Evolutionary conservation across 116 monocot species (phyloP).

Genomic region (Phalaenopsis hybrid): DNA sequence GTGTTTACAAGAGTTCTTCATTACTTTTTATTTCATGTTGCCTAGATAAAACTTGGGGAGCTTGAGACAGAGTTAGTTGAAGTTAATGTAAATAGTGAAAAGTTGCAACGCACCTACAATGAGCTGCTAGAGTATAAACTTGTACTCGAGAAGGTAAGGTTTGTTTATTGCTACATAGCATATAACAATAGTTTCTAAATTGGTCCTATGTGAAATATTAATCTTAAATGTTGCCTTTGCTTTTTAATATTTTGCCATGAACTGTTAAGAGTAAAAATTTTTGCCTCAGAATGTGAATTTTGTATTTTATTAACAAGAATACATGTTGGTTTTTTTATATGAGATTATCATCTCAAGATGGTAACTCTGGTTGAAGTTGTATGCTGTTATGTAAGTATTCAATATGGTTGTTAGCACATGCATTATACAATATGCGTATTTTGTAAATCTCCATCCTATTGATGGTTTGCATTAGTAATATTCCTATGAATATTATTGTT

Average conservation of each 20-base stretch:
- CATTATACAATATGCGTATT: background rate
- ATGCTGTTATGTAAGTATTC: background rate
- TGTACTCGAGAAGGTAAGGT: constrained; percentile 84
- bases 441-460: background rate
- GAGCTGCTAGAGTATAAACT: constrained; percentile 87
- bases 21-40: constrained; percentile 15
- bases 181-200: background rate
- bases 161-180: background rate
- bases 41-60: constrained; percentile 82
- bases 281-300: background rate
- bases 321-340: background rate
- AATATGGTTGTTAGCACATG: background rate
- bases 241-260: background rate
- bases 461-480: background rate
- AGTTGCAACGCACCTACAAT: constrained; percentile 81
- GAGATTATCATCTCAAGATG: background rate
- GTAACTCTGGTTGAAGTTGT: background rate
- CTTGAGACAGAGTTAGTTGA: constrained; percentile 91
- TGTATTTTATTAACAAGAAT: constrained; percentile 3
- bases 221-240: background rate
- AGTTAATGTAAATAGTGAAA: constrained; percentile 90
- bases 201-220: background rate
- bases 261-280: background rate
- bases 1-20: background rate
- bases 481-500: background rate